Base-by-base conservation (phyloP, 2,329 filamentous ascomycete genomes). In the Alternaria consortialis region DNA sequence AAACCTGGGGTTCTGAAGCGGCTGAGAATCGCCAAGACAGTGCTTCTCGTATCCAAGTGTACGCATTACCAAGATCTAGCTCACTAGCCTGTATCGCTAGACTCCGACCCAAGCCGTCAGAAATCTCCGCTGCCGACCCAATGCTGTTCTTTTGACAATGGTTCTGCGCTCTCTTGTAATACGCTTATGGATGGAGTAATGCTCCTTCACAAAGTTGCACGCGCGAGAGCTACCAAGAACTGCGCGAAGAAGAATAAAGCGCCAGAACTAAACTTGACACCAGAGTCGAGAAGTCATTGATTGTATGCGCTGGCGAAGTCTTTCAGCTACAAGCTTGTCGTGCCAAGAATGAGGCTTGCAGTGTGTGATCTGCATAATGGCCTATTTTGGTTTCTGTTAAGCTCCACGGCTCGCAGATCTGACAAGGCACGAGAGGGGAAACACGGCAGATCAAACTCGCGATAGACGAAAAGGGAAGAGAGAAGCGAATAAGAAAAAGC, bases 11-110 rank as follows among this genome's bases (percentile, higher is more conserved):
- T 44, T 48, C 47, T 50, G 53, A 50, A 63, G 56, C 57, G 62
- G 66, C 59, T 57, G 63, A 62, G 50, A 43, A 39, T 37, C 42
- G 56, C 55, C 53, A 53, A 62, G 47, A 37, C 46, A 3, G 48
- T n/a, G 39, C 27, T 56, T 34, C 37, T 52, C 37, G 43, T 51
- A 50, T 37, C 52, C 47, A 43, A 25, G 44, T 56, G 17, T 34
- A 53, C 32, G 31, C 32, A 52, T 17, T 34, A 54, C 52, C 54
- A 17, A 50, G 52, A 36, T 32, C 42, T 20, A 36, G 39, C 23
- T 15, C 63, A 54, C 42, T n/a, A n/a, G n/a, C n/a, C n/a, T n/a
- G n/a, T n/a, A n/a, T n/a, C n/a, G n/a, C n/a, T n/a, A n/a, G n/a
- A n/a, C n/a, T n/a, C n/a, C n/a, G n/a, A n/a, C n/a, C n/a, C n/a